Base-by-base conservation (phyloP, 2,329 filamentous ascomycete genomes). In the Drechslera avenae region DNA sequence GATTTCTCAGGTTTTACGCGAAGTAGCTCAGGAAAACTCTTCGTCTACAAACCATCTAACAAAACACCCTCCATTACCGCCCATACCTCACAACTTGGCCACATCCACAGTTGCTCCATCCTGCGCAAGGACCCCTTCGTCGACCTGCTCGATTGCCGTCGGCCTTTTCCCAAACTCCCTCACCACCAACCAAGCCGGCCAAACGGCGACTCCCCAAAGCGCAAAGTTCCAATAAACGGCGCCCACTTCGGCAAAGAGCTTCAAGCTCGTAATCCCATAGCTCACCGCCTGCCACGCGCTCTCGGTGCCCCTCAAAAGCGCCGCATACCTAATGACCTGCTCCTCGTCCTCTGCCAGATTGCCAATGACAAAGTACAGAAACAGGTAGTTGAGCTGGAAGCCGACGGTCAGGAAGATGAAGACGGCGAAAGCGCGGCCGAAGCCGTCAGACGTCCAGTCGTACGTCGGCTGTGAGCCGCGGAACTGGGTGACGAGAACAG, bases 381-480 rank as follows among this genome's bases (percentile, higher is more conserved):
- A 90, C 57, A 90, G 78, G 66, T 91, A 91, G 68, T 90, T 90
- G 6, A 89, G 59, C 71, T 90, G 87, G 60, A 90, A 90, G 0
- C 85, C 83, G 9, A 83, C 73, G 0, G 85, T 84, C 59, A 88
- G 79, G 59, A 91, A 83, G 5, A 91, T 63, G 68, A 87, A 90
- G 14, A 89, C 76, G 0, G 80, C 83, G 59, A 90, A 91, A 0
- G 80, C 85, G 32, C 78, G 77, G 0, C 86, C 87, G 46, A 91
- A 91, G 0, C 85, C 86, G 0, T 74, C 55, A 54, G 80, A 80
- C 0, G 67, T 62, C 88, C 88, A 91, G 68, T 91, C 88, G 59
- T 83, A 87, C 0, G 79, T 81, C 0, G 87, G 86, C 14, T 77
- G 73, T 0, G 80, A 82, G 9, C 74, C 69, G 13, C 77, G 77